These are phyloP conservation scores for Tuber indicum DNA, from an alignment of 495 filamentous ascomycete genomes.

Conservation along the genomic window DNA sequence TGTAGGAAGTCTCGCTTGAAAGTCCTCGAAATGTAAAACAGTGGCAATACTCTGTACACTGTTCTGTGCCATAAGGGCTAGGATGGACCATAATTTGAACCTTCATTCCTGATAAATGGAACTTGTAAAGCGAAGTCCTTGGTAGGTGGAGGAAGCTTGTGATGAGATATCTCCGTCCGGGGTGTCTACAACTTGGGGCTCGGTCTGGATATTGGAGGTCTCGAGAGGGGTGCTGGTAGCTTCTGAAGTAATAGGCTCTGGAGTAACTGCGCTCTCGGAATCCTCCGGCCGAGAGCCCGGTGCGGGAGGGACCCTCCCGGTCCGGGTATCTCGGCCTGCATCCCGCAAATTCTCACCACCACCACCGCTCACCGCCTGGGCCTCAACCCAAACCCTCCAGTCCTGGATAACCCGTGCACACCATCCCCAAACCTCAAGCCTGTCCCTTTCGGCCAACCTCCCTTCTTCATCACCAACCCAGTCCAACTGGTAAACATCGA, in stretches of 20 bases:
- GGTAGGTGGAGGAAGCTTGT: background rate
- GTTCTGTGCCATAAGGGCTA: background rate
- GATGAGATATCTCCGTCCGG: background rate
- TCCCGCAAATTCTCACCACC: background rate
- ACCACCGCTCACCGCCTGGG: background rate
- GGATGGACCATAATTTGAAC: background rate
- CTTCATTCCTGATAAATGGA: background rate
- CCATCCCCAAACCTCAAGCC: background rate
- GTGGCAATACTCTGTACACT: background rate
- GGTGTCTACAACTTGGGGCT: background rate
- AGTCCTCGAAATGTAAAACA: background rate
- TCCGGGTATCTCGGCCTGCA: background rate
- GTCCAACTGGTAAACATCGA: background rate
- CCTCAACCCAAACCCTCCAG: background rate
- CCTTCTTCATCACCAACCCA: background rate
- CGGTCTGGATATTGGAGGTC: background rate
- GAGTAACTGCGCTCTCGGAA: background rate
- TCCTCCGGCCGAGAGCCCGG: background rate
- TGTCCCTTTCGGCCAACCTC: background rate
- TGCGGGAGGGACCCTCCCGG: background rate
- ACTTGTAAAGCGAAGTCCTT: background rate
- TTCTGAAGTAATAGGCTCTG: background rate
- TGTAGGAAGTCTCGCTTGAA: background rate
- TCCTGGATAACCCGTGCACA: background rate
- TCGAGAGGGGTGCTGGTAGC: background rate